Evolutionary conservation across 2,329 filamentous ascomycete species (phyloP).

Genomic region (Venturia carpophila): DNA sequence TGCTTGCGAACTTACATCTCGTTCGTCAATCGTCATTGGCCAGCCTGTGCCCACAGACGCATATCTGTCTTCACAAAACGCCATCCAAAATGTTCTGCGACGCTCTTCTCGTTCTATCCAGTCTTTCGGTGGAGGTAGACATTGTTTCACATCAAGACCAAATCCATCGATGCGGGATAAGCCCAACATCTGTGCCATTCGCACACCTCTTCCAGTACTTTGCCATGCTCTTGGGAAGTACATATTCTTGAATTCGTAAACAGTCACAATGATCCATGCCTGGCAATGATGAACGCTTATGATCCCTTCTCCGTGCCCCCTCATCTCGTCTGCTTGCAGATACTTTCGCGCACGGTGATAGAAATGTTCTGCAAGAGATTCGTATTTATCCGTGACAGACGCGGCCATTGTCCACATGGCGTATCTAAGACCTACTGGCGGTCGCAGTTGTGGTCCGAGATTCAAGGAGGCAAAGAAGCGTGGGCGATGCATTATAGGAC

Average conservation of each 20-base stretch:
- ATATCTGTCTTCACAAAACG: constrained; percentile 84
- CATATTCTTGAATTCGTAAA: constrained; percentile 96
- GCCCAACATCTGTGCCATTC: constrained; percentile 85
- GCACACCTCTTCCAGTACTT: constrained; percentile 73
- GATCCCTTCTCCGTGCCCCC: constrained; percentile 81
- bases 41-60: constrained; percentile 94
- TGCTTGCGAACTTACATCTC: constrained; percentile 51
- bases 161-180: constrained; percentile 76
- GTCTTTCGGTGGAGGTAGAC: constrained; percentile 74
- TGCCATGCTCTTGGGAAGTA: constrained; percentile 95
- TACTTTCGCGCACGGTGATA: constrained; percentile 88
- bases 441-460: constrained; percentile 74
- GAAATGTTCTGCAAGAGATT: constrained; percentile 73
- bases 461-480: constrained; percentile 86
- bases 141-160: constrained; percentile 87
- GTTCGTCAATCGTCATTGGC: constrained; percentile 91
- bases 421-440: constrained; percentile 82
- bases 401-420: constrained; percentile 96
- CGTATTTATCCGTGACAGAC: constrained; percentile 73
- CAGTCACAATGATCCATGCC: constrained; percentile 68
- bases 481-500: constrained; percentile 83
- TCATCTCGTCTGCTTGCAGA: constrained; percentile 80
- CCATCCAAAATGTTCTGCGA: constrained; percentile 89
- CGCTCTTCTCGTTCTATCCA: constrained; percentile 93
- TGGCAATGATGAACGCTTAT: constrained; percentile 83